Conservation (phyloP, 108 stramenopile genomes). For the Cyclostephanos tholiformis region DNA sequence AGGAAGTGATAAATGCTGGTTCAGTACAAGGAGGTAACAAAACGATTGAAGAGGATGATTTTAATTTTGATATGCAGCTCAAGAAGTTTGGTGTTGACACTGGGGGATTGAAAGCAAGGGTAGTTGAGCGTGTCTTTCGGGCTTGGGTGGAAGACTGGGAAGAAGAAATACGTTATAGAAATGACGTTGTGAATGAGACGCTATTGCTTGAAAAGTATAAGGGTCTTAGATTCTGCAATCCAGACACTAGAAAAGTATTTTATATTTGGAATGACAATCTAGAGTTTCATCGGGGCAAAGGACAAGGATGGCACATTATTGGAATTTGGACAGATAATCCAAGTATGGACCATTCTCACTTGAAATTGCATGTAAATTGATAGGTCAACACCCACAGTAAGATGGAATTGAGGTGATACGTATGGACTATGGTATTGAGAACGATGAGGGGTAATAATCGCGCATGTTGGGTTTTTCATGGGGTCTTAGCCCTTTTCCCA, state of each 20-base stretch:
- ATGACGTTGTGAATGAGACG: not conserved
- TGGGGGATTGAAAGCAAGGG: not conserved
- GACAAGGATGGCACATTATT: not conserved
- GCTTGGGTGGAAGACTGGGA: slow-evolving; percentile 8
- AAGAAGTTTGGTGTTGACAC: not conserved
- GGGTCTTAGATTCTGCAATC: not conserved
- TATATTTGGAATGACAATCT: not conserved
- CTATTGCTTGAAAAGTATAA: not conserved
- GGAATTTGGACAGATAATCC: not conserved
- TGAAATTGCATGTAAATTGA: not conserved
- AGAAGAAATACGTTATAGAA: not conserved
- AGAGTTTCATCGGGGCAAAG: not conserved
- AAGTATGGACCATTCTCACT: not conserved
- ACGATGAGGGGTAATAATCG: too few relatives aligned
- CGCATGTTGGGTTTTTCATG: too few relatives aligned
- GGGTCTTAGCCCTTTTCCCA: too few relatives aligned
- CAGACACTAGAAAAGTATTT: not conserved
- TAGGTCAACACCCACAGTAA: not conserved
- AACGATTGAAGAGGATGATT: not conserved
- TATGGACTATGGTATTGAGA: too few relatives aligned
- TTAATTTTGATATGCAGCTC: slow-evolving; percentile 1
- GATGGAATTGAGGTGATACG: too few relatives aligned
- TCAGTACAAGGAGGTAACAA: too few relatives aligned
- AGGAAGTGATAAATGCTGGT: too few relatives aligned
- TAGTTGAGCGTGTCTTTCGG: not conserved